phyloP scores from a whole-genome alignment of 2,329 filamentous ascomycete species.

The Colletotrichum eremochloae region DNA sequence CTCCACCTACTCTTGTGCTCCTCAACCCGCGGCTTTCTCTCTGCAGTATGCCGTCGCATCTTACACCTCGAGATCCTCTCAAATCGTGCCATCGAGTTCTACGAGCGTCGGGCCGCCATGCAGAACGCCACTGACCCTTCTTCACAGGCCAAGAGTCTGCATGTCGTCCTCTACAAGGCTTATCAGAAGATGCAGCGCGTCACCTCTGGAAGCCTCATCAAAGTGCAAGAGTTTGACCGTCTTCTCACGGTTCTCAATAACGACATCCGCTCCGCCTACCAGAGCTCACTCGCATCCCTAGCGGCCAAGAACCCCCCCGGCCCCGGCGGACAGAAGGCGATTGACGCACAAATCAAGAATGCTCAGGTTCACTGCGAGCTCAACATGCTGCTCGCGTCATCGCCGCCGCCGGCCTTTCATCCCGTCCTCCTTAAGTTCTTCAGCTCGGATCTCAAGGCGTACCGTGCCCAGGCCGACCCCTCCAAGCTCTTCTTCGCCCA shows the following conservation, averaged over 20 bases:
- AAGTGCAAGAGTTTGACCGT: constrained; percentile 72
- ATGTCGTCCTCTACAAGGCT: constrained; percentile 67
- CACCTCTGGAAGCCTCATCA: constrained; percentile 66
- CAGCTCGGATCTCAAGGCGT: constrained; percentile 67
- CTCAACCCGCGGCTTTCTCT: constrained; percentile 79
- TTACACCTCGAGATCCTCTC: constrained; percentile 67
- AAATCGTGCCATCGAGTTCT: constrained; percentile 64
- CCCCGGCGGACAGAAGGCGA: constrained; percentile 55
- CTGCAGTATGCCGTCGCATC: constrained; percentile 75
- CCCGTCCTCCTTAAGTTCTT: constrained; percentile 76
- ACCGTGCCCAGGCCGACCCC: constrained; percentile 73
- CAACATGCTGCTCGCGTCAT: constrained; percentile 63
- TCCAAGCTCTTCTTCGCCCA: constrained; percentile 80
- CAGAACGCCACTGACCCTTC: constrained; percentile 59
- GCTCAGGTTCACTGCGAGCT: constrained; percentile 65
- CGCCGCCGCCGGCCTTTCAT: constrained; percentile 62
- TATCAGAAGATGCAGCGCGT: constrained; percentile 68
- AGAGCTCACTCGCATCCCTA: constrained; percentile 58
- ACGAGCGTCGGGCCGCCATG: constrained; percentile 55
- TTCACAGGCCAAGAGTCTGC: constrained; percentile 56
- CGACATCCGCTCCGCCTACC: constrained; percentile 66
- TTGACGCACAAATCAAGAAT: constrained; percentile 60
- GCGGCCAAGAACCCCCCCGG: constrained; percentile 62
- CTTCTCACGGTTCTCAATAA: constrained; percentile 65
- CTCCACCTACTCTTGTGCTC: constrained; percentile 79